Percentiles rank a stretch among this genome's conserved stretches.
phyloP scores from a whole-genome alignment of 2,329 filamentous ascomycete species.

The Fusarium sp. region DNA sequence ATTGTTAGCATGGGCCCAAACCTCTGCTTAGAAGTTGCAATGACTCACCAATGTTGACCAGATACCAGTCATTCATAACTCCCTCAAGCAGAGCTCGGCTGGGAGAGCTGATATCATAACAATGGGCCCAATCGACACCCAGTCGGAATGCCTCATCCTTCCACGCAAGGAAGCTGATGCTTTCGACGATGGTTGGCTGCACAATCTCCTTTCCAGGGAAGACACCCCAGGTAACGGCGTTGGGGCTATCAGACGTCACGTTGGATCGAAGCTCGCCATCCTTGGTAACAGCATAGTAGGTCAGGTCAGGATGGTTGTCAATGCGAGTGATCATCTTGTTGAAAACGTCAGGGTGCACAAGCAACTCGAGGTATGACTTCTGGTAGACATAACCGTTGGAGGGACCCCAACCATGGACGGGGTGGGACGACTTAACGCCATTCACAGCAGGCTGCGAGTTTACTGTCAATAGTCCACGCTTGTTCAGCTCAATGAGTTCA shows the following conservation, averaged over 20 bases:
- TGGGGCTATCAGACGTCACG: constrained; percentile 86
- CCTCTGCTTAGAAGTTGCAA: constrained; percentile 18
- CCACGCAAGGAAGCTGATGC: constrained; percentile 97
- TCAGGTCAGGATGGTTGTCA: constrained; percentile 83
- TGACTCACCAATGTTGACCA: constrained; percentile 90
- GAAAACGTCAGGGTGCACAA: constrained; percentile 86
- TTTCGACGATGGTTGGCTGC: constrained; percentile 99
- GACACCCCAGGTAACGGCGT: constrained; percentile 99
- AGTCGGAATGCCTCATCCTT: constrained; percentile 97
- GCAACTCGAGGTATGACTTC: constrained; percentile 94
- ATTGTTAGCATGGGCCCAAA: constrained; percentile 11
- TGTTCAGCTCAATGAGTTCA: constrained; percentile 86
- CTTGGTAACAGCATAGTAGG: constrained; percentile 94
- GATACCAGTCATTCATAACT: constrained; percentile 91
- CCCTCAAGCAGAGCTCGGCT: constrained; percentile 85
- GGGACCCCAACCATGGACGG: constrained; percentile 94
- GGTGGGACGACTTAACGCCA: constrained; percentile 88
- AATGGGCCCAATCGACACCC: constrained; percentile 94
- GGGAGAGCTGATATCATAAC: constrained; percentile 82
- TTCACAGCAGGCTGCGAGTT: constrained; percentile 98
- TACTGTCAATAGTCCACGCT: constrained; percentile 90
- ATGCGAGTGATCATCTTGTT: constrained; percentile 83
- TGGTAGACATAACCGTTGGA: constrained; percentile 97
- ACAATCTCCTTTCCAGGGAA: constrained; percentile 99
- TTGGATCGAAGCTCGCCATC: constrained; percentile 87